Evolutionary conservation across 768 basidiomycete genomes (phyloP), one percentile per base, ranked within the genome.

Genomic region (Mycena polygramma): DNA sequence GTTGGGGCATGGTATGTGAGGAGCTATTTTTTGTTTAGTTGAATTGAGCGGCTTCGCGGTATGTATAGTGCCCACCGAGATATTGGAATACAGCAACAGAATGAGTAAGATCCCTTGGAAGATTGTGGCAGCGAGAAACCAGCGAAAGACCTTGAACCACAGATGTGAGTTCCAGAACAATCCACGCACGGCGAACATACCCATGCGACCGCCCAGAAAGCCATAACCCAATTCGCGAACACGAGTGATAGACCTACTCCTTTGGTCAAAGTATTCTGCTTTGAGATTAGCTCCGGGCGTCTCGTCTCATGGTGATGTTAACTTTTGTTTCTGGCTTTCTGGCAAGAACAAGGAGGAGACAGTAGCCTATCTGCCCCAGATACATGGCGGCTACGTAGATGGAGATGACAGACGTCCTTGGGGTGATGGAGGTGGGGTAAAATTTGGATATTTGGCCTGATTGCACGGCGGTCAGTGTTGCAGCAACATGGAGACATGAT

Each of bases 291-390:
- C 43, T 62, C 37, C 26, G 52, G 24, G 13, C 19, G 11, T 26
- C 22, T 15, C n/a, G 30, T 7, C 62, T 54, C 10, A 48, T n/a
- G 17, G 15, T n/a, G n/a, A 24, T 20, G 53, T 26, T 41, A 8
- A 90, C 94, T 84, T 96, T 96, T 7, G 96, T 97, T 77, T 95
- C 94, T 0, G 88, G 84, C 70, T 90, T 94, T 51, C 86, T 84
- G 0, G 91, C 90, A 0, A 92, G 73, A 1, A 95, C 88, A 6
- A 98, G 87, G 20, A 96, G 81, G 15, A 94, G 70, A 71, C 96
- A 97, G 77, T 96, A 96, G 0, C 93, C 95, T 57, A 98, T 85
- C 80, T 93, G 91, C 0, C 85, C 86, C 10, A 90, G 75, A 70
- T 88, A 94, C 71, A 94, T 83, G 2, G 85, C 81, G 1, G 87